Percentiles rank a stretch among this genome's conserved stretches.
Conservation (phyloP, 2,329 filamentous ascomycete species). For the Pseudopithomyces chartarum region DNA sequence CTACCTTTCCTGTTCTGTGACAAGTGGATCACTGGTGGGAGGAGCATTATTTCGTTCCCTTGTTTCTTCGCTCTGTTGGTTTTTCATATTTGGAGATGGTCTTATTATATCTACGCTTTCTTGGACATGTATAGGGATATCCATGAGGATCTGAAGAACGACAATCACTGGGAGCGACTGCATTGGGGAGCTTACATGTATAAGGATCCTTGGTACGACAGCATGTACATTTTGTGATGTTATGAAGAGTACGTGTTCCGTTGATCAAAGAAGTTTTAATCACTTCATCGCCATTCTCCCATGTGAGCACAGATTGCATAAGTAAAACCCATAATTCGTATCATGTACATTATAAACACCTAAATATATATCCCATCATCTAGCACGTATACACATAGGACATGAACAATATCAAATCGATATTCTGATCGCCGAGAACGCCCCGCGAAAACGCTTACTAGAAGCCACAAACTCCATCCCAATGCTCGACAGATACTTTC, state of each 20-base stretch:
- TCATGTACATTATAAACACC: neutral
- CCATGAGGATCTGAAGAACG: neutral
- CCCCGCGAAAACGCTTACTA: neutral
- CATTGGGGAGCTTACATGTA: neutral
- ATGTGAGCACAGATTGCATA: too few relatives aligned
- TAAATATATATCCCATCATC: neutral
- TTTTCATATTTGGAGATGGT: neutral
- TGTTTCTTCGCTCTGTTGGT: neutral
- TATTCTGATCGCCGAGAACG: neutral
- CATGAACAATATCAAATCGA: neutral
- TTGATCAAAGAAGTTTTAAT: too few relatives aligned
- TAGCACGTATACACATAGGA: too few relatives aligned
- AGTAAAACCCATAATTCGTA: neutral
- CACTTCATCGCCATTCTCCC: too few relatives aligned
- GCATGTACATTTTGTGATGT: slow-evolving; percentile 1
- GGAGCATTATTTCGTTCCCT: neutral
- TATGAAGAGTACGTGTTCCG: too few relatives aligned
- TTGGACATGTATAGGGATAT: neutral
- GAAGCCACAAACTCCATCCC: neutral
- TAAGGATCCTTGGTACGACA: neutral
- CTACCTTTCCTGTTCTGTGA: too few relatives aligned
- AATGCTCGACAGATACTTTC: neutral
- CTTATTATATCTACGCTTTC: neutral
- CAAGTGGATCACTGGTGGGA: neutral
- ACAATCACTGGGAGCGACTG: neutral